Evolutionary conservation across 345 rosid species (phyloP).

Genomic region (Eucalyptus tenuipes): DNA sequence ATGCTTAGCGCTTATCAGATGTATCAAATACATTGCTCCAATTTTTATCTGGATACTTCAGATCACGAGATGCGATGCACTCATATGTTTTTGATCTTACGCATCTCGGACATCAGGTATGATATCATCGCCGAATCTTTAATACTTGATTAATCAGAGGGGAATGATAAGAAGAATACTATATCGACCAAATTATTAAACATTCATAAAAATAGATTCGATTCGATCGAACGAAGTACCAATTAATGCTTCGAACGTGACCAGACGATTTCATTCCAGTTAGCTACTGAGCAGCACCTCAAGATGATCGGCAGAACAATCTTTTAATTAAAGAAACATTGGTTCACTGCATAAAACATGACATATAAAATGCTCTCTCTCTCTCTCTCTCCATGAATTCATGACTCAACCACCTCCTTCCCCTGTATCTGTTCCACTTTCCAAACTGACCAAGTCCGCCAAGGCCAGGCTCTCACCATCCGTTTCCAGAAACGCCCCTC

Average conservation of each 20-base stretch:
- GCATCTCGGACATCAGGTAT: rapidly evolving
- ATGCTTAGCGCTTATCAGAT: rapidly evolving
- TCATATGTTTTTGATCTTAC: not conserved
- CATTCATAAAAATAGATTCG: not conserved
- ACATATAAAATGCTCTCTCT: not conserved
- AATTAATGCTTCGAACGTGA: not conserved
- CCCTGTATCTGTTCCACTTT: not conserved
- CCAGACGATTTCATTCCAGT: not conserved
- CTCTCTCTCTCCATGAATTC: not conserved
- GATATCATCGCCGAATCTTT: not conserved
- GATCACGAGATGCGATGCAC: not conserved
- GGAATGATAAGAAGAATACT: not conserved
- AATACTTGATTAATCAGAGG: not conserved
- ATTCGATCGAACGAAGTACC: not conserved
- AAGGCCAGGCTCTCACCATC: not conserved
- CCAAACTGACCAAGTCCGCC: not conserved
- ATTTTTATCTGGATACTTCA: not conserved
- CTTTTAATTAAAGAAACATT: not conserved
- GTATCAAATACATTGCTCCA: not conserved
- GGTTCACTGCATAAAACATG: not conserved
- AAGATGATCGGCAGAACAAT: not conserved
- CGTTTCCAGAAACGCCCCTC: not conserved
- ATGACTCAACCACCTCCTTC: not conserved
- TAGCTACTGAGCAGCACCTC: not conserved
- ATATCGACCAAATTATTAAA: not conserved